Evolutionary conservation across 257 asterid genomes (phyloP).

Genomic region (Solanum habrochaites): DNA sequence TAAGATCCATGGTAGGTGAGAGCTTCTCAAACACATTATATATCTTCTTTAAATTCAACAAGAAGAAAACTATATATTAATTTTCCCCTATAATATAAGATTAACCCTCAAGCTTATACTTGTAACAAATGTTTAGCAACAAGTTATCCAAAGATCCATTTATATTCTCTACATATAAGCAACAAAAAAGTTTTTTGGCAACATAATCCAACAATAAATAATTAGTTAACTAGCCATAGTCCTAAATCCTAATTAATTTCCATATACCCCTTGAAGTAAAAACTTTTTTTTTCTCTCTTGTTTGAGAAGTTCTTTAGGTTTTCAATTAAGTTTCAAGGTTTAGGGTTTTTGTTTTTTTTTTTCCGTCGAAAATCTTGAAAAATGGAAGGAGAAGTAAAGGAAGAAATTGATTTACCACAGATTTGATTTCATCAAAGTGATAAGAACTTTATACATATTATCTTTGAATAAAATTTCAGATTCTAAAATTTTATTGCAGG

Average conservation of each 20-base stretch:
- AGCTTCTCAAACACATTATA: slow-evolving; percentile 17
- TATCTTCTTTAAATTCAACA: slow-evolving; percentile 18
- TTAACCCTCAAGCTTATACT: not conserved
- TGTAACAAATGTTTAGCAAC: not conserved
- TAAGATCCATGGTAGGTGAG: slow-evolving; percentile 73
- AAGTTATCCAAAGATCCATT: slow-evolving; percentile 1
- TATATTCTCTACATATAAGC: slow-evolving; percentile 13
- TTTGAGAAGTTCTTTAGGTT: not conserved
- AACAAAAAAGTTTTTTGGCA: not conserved
- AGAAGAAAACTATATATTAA: not conserved
- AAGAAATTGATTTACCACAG: slow-evolving; percentile 65
- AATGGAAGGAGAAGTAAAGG: slow-evolving; percentile 50
- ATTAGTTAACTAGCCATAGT: not conserved
- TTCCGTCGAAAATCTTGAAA: slow-evolving; percentile 4
- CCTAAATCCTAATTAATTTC: not conserved
- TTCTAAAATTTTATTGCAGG: slow-evolving; percentile 46
- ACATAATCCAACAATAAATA: not conserved
- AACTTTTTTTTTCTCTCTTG: not conserved
- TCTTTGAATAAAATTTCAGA: slow-evolving; percentile 69
- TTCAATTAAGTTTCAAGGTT: not conserved
- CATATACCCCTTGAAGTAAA: too few relatives aligned
- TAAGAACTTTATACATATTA: slow-evolving; percentile 77
- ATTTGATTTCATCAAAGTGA: slow-evolving; percentile 80
- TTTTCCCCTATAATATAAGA: not conserved
- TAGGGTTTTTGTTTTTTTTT: slow-evolving; percentile 27